These are phyloP conservation scores for Phlebopus sp. DNA, from an alignment of 1,284 basidiomycete species.

Conservation along the genomic window DNA sequence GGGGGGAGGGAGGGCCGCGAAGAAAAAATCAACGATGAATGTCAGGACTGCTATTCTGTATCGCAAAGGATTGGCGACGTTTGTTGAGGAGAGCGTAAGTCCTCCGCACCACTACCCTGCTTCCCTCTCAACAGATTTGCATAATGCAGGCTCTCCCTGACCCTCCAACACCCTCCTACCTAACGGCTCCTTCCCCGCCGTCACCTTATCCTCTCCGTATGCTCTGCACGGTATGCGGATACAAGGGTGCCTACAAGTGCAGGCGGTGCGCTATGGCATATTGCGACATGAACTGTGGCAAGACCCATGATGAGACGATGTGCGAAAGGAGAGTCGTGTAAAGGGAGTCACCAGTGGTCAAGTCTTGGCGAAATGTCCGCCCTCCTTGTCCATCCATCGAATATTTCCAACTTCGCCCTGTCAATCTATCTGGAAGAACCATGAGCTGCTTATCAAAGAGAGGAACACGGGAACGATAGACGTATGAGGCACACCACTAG, in stretches of 20 bases:
- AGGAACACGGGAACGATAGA: too few relatives aligned
- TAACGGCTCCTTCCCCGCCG: conserved; percentile 51
- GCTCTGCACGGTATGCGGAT: conserved; percentile 67
- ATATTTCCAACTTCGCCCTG: too few relatives aligned
- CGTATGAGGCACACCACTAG: too few relatives aligned
- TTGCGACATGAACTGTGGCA: conserved; percentile 55
- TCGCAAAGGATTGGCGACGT: conserved; percentile 66
- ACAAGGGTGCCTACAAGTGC: conserved; percentile 65
- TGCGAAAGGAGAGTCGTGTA: conserved; percentile 53
- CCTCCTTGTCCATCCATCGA: too few relatives aligned
- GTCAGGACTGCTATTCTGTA: conserved; percentile 76
- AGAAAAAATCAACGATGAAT: conserved; percentile 79
- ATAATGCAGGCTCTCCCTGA: conserved; percentile 33
- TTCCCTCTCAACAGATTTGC: background rate
- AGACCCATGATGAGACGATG: conserved; percentile 57
- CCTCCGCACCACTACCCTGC: background rate
- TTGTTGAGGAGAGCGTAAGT: conserved; percentile 78
- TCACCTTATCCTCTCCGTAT: conserved; percentile 49
- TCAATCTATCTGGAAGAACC: too few relatives aligned
- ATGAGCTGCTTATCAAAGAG: too few relatives aligned
- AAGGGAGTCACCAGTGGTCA: too few relatives aligned
- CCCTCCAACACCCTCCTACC: conserved; percentile 53
- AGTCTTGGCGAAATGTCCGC: too few relatives aligned
- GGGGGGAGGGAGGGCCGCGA: conserved; percentile 45
- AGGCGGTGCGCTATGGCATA: conserved; percentile 56